These are phyloP conservation scores for Pseudocercospora cruenta DNA, from an alignment of 2,329 filamentous ascomycete species.

Conservation along the genomic window DNA sequence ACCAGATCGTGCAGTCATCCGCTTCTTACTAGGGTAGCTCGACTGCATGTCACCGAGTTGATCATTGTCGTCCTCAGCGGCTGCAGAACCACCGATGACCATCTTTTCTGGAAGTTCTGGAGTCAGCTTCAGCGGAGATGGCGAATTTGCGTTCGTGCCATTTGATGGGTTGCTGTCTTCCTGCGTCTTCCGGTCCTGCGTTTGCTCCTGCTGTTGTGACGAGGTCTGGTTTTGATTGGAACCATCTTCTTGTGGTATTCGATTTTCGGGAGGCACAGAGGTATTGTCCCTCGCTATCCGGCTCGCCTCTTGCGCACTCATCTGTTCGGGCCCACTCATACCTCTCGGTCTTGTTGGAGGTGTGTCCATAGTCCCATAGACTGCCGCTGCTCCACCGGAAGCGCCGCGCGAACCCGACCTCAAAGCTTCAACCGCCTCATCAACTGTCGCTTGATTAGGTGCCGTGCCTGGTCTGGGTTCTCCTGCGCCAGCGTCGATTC, in stretches of 20 bases:
- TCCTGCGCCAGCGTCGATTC: slow-evolving; percentile 3
- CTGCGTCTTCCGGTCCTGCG: background rate
- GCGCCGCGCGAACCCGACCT: slow-evolving; percentile 48
- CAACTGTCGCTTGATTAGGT: slow-evolving; percentile 12
- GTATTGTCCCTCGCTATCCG: slow-evolving; percentile 30
- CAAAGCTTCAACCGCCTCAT: slow-evolving; percentile 20
- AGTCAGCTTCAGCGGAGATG: slow-evolving; percentile 4
- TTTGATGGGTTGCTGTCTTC: background rate
- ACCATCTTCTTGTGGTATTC: background rate
- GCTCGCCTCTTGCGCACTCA: slow-evolving; percentile 32
- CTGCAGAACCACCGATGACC: slow-evolving; percentile 12
- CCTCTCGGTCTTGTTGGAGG: slow-evolving; percentile 14
- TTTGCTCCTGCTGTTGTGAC: background rate
- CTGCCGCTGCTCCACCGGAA: slow-evolving; percentile 67
- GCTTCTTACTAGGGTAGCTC: slow-evolving; percentile 30
- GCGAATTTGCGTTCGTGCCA: background rate
- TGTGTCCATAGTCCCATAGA: slow-evolving; percentile 48
- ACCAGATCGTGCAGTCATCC: slow-evolving; percentile 63
- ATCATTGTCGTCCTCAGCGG: slow-evolving; percentile 20
- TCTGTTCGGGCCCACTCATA: slow-evolving; percentile 24
- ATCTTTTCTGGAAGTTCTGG: slow-evolving; percentile 16
- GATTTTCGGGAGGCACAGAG: slow-evolving; percentile 6
- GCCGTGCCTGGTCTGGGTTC: background rate
- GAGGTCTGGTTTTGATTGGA: background rate
- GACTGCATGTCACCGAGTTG: slow-evolving; percentile 19